These are phyloP conservation scores for Phytophthora tentaculata DNA, from an alignment of 352 stramenopile species.

Conservation along the genomic window DNA sequence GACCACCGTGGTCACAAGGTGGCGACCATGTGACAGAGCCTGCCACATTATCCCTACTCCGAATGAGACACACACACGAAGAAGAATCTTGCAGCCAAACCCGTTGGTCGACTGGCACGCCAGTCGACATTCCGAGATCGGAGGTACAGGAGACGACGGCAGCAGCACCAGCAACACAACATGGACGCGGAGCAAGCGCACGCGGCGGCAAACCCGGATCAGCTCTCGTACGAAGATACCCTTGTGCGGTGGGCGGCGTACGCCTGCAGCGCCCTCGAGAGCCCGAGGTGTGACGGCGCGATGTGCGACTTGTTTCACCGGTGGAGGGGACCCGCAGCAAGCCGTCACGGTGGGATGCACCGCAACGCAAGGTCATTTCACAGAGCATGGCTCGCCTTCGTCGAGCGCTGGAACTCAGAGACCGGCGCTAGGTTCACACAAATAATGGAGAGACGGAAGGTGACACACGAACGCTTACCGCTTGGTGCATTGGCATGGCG, in stretches of 20 bases:
- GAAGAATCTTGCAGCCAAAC: not conserved
- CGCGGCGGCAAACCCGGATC: not conserved
- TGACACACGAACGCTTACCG: not conserved
- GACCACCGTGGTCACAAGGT: not conserved
- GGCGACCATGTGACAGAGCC: not conserved
- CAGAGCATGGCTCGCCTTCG: not conserved
- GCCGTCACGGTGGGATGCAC: not conserved
- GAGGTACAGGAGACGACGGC: not conserved
- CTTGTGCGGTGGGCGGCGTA: not conserved
- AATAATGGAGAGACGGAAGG: not conserved
- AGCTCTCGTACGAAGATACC: not conserved
- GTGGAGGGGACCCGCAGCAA: not conserved
- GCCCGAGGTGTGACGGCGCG: not conserved
- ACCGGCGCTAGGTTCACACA: not conserved
- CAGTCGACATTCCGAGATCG: not conserved
- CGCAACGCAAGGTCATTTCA: not conserved
- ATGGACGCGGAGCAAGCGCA: not conserved
- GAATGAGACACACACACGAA: not conserved
- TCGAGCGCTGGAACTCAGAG: slow-evolving; percentile 4
- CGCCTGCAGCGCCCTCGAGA: not conserved
- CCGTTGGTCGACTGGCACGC: not conserved
- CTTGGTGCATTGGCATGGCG: not conserved
- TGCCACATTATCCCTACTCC: slow-evolving; percentile 5
- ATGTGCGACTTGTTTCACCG: not conserved
- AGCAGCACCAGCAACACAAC: not conserved